phyloP scores from a whole-genome alignment of 1,284 basidiomycete genomes.

The Apiotrichum gamsii region DNA sequence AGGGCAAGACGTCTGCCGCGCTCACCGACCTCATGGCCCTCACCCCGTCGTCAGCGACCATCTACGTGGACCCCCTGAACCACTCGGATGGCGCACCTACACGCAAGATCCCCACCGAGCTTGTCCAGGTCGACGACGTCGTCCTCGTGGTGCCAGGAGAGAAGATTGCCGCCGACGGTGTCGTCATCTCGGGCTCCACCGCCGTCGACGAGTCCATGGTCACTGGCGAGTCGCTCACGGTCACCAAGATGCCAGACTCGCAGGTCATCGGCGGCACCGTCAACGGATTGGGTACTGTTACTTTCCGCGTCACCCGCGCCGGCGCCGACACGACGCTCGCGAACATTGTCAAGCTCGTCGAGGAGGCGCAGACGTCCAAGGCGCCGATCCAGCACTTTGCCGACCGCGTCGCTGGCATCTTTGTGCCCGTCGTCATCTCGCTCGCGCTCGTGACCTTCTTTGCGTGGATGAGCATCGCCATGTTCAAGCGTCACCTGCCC shows the following conservation, averaged over 20 bases:
- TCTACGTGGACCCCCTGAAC: constrained; percentile 59
- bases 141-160: constrained; percentile 95
- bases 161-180: constrained; percentile 92
- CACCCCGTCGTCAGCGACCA: constrained; percentile 87
- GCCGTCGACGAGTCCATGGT: constrained; percentile 94
- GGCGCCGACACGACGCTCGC: constrained; percentile 93
- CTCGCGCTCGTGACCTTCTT: constrained; percentile 77
- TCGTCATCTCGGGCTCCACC: constrained; percentile 75
- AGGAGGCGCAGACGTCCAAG: constrained; percentile 96
- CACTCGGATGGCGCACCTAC: constrained; percentile 64
- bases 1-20: constrained; percentile 93
- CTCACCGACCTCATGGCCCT: constrained; percentile 94
- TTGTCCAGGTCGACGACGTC: constrained; percentile 88
- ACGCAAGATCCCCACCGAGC: constrained; percentile 85
- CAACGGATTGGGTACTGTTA: constrained; percentile 91
- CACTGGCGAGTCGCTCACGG: constrained; percentile 91
- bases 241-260: constrained; percentile 75
- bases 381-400: constrained; percentile 98
- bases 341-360: constrained; percentile 94
- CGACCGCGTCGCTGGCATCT: constrained; percentile 87
- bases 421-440: constrained; percentile 85
- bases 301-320: constrained; percentile 89
- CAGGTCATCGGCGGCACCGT: constrained; percentile 92
- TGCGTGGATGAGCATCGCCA: constrained; percentile 72
- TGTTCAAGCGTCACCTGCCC: constrained; percentile 63